Conservation (phyloP, 2,329 filamentous ascomycete genomes). For the Sporothrix brunneoviolacea region DNA sequence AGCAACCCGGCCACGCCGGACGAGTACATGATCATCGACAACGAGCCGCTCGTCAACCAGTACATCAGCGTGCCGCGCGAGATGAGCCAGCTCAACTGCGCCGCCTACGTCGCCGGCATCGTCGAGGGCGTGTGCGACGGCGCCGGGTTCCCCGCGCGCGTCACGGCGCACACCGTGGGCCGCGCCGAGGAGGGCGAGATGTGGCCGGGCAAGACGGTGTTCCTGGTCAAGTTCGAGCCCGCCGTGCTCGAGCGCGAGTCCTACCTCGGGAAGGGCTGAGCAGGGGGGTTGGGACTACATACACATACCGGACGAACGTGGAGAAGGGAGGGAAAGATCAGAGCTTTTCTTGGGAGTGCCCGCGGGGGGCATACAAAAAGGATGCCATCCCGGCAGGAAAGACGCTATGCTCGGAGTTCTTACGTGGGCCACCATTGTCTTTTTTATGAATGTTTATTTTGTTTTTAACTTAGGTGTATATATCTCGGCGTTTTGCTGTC, state of each 20-base stretch:
- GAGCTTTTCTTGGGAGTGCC: too few relatives aligned
- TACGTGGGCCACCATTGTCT: too few relatives aligned
- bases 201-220: slow-evolving; percentile 96
- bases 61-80: slow-evolving; percentile 91
- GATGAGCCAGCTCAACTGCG: slow-evolving; percentile 94
- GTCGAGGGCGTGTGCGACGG: slow-evolving; percentile 95
- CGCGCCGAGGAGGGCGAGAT: slow-evolving; percentile 61
- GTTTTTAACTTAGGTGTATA: not conserved
- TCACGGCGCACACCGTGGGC: slow-evolving; percentile 78
- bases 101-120: slow-evolving; percentile 89
- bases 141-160: slow-evolving; percentile 78
- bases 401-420: too few relatives aligned
- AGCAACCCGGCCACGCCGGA: slow-evolving; percentile 74
- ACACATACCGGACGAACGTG: too few relatives aligned
- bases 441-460: too few relatives aligned
- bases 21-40: slow-evolving; percentile 99
- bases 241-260: slow-evolving; percentile 89
- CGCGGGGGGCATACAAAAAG: too few relatives aligned
- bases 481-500: not conserved
- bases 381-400: too few relatives aligned
- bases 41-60: slow-evolving; percentile 91
- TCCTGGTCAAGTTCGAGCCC: slow-evolving; percentile 85
- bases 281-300: too few relatives aligned
- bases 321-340: too few relatives aligned
- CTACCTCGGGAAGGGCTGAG: slow-evolving; percentile 55